Conservation (phyloP, 2,329 filamentous ascomycete genomes). For the Raffaelea arxii region DNA sequence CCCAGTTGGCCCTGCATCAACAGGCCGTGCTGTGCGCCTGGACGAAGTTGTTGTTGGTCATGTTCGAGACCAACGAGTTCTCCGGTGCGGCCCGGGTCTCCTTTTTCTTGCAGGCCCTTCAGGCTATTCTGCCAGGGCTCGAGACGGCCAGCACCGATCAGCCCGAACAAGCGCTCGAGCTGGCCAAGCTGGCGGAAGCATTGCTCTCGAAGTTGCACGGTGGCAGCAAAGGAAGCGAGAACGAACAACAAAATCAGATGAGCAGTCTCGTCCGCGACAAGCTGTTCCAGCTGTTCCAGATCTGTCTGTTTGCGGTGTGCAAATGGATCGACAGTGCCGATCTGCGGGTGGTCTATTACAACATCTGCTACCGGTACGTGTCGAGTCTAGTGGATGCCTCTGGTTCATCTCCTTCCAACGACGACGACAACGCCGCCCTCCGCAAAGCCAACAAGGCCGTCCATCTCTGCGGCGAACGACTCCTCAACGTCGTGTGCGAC, state of each 20-base stretch:
- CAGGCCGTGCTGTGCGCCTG: constrained; percentile 69
- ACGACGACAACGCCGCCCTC: neutral
- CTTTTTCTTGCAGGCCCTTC: constrained; percentile 77
- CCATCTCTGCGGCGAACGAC: constrained; percentile 56
- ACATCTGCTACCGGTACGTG: constrained; percentile 81
- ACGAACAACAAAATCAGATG: constrained; percentile 21
- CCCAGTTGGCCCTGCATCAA: constrained; percentile 45
- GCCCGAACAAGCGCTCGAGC: constrained; percentile 59
- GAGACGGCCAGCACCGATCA: constrained; percentile 66
- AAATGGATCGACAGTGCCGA: constrained; percentile 60
- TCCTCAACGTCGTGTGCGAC: constrained; percentile 83
- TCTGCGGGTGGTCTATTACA: constrained; percentile 79
- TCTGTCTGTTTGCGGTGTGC: constrained; percentile 70
- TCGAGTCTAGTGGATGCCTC: constrained; percentile 50
- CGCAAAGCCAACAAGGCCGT: constrained; percentile 64
- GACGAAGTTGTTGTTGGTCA: constrained; percentile 74
- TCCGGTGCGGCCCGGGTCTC: constrained; percentile 60
- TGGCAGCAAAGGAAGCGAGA: constrained; percentile 12
- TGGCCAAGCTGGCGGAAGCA: constrained; percentile 66
- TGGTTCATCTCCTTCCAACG: no score
- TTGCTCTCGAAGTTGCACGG: constrained; percentile 64
- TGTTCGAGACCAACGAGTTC: constrained; percentile 75
- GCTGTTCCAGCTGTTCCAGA: constrained; percentile 83
- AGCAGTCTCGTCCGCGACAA: constrained; percentile 78
- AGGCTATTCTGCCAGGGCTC: constrained; percentile 79